Base-by-base conservation (phyloP, 2,329 filamentous ascomycete genomes). In the Fonsecaea multimorphosa region DNA sequence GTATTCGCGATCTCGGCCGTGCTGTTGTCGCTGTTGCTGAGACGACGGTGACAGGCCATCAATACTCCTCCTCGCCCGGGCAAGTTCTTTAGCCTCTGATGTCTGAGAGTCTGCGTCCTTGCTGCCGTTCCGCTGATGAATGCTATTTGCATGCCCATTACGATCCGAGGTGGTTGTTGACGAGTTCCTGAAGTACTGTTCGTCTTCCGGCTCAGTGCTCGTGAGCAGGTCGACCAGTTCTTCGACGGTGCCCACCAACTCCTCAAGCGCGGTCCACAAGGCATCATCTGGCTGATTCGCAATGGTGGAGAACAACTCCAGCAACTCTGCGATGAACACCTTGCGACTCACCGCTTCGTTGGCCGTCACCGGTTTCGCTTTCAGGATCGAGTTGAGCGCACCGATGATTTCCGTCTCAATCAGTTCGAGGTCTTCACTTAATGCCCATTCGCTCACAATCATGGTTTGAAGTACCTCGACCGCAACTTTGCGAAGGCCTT, bases 371-470 rank as follows among this genome's bases (percentile, higher is more conserved):
- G 90, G 88, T 79, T 93, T 95, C 7, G 89, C 87, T 78, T 97
- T 96, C 83, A 97, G 97, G 59, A 97, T 87, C 27, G 86, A 84
- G 75, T 99, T 95, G 61, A 99, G 81, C 70, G 91, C 96, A 73
- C 97, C 94, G 72, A 99, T 97, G 82, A 98, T 93, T 78, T 97
- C 95, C 1, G 93, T 95, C 78, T 98, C 93, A 58, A 99, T 91
- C 55, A 95, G 88, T 1, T 90, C 90, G 55, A 99, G 81, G 75
- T 98, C 94, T 75, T 97, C 91, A 75, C 93, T 97, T 69, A 99
- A 79, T 16, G 93, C 93, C 95, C 95, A 99, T 78, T 99, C 95
- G 79, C 93, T 96, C 71, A 98, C 89, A 73, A 99, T 96, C 95
- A 99, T 99, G 2, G 93, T 96, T 76, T 97, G 93, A 68, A 99